Base-by-base conservation (phyloP, 805 yeast species). In the Saccharomycopsis amapae region DNA sequence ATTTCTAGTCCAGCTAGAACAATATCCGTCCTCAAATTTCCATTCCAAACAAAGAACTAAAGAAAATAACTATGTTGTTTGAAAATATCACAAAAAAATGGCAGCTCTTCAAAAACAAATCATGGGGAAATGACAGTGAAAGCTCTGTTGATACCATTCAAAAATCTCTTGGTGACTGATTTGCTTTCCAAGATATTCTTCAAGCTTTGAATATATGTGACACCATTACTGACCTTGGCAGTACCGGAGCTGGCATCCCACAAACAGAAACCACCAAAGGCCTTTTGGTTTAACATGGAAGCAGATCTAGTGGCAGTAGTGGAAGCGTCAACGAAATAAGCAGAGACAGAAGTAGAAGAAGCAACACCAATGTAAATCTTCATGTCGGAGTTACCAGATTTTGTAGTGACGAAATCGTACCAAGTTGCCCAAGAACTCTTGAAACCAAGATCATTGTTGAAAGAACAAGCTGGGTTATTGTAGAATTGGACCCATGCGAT, bases 401-500 rank as follows among this genome's bases (percentile, higher is more conserved):
- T 62, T 55, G 25, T 76, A 78, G 53, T 60, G 70, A 41, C 33
- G 38, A 39, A 49, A 32, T 71, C 61, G 39, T 34, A 71, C 86
- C 86, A 81, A 39, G 73, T 65, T 6, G 45, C 20, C 52, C 52
- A 49, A 5, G 52, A 49, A 61, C 69, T 75, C 23, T 72, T 72
- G 69, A 79, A 85, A 17, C 54, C 56, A 54, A 52, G 18, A 15
- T 42, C 47, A 31, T 46, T 46, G 38, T 42, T 46, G 36, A 46
- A 46, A 25, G 47, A 46, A 28, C 50, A 46, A 13, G 46, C 41
- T 24, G 42, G 46, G 36, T 79, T 79, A 66, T 79, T 79, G 68
- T 79, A 79, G 62, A 79, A 79, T 63, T 79, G 85, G 47, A 79
- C 69, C 55, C 78, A 78, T 17, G 76, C 75, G 55, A 73, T 76